Evolutionary conservation across 257 asterid species (phyloP).

Genomic region (Solanum chiquidenum): DNA sequence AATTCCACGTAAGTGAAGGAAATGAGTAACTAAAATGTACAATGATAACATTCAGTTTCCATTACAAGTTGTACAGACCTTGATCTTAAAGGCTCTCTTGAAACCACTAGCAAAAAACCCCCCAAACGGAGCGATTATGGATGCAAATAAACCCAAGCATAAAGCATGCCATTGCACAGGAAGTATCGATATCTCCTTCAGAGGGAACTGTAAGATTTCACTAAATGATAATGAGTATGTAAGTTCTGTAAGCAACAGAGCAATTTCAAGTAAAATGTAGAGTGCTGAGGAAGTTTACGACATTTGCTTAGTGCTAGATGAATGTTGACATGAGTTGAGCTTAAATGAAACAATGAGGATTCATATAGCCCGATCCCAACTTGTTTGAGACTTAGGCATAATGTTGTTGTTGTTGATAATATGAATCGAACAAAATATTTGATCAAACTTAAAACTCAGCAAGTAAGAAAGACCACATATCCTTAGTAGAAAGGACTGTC

Average conservation of each 20-base stretch:
- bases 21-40: neutral
- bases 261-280: neutral
- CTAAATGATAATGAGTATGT: neutral
- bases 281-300: neutral
- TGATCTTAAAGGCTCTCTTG: conserved; percentile 94
- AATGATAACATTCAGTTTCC: neutral
- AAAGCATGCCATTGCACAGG: conserved; percentile 92
- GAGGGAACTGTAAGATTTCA: conserved; percentile 42
- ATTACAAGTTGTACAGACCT: conserved; percentile 25
- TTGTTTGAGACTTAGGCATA: neutral
- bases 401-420: neutral
- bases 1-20: neutral
- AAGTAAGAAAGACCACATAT: neutral
- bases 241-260: neutral
- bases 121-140: conserved; percentile 96
- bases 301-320: neutral
- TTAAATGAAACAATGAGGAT: neutral
- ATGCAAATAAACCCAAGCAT: conserved; percentile 71
- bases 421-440: neutral
- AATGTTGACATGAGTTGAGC: neutral
- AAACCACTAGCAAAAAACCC: conserved; percentile 99
- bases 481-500: neutral
- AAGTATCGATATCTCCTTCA: conserved; percentile 45
- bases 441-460: neutral
- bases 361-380: neutral